phyloP scores from a whole-genome alignment of 495 filamentous ascomycete species.

The Penicillium waksmanii region DNA sequence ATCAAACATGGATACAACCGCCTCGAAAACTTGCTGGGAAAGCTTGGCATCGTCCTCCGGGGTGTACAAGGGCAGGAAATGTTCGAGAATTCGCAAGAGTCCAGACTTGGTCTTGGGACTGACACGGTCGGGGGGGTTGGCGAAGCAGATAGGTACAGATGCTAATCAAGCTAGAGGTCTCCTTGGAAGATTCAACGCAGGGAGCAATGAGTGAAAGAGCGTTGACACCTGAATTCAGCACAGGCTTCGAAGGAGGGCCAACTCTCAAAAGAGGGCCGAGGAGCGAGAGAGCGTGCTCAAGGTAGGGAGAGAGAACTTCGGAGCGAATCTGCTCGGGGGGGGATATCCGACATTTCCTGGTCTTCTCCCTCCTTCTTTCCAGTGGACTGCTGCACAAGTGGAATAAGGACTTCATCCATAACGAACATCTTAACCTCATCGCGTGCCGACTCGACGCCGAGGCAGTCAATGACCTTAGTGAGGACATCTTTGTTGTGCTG shows the following conservation, averaged over 20 bases:
- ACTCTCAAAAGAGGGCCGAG: slow-evolving; percentile 72
- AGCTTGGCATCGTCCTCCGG: slow-evolving; percentile 50
- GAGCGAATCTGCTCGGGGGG: slow-evolving; percentile 54
- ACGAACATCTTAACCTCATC: slow-evolving; percentile 87
- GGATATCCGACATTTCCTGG: slow-evolving; percentile 57
- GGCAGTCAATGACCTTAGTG: slow-evolving; percentile 68
- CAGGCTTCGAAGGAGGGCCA: slow-evolving; percentile 67
- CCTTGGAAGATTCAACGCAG: slow-evolving; percentile 67
- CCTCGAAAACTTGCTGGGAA: slow-evolving; percentile 59
- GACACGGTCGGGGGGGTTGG: slow-evolving; percentile 78
- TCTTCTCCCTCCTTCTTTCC: slow-evolving; percentile 47
- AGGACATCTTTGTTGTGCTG: slow-evolving; percentile 66
- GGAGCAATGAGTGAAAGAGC: slow-evolving; percentile 74
- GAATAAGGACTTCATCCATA: slow-evolving; percentile 67
- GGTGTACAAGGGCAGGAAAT: slow-evolving; percentile 69
- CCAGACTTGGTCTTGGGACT: slow-evolving; percentile 81
- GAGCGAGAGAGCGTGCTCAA: slow-evolving; percentile 67
- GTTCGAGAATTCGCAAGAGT: slow-evolving; percentile 71
- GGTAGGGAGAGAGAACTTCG: slow-evolving; percentile 68
- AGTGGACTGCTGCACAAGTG: slow-evolving; percentile 60
- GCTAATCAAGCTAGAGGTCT: slow-evolving; percentile 72
- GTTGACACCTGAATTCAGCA: slow-evolving; percentile 79
- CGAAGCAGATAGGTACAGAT: slow-evolving; percentile 80
- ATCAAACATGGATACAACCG: slow-evolving; percentile 75
- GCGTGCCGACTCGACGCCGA: slow-evolving; percentile 74